Base-by-base conservation (phyloP, 208 protist genomes). In the Trypanosoma platydactyli region DNA sequence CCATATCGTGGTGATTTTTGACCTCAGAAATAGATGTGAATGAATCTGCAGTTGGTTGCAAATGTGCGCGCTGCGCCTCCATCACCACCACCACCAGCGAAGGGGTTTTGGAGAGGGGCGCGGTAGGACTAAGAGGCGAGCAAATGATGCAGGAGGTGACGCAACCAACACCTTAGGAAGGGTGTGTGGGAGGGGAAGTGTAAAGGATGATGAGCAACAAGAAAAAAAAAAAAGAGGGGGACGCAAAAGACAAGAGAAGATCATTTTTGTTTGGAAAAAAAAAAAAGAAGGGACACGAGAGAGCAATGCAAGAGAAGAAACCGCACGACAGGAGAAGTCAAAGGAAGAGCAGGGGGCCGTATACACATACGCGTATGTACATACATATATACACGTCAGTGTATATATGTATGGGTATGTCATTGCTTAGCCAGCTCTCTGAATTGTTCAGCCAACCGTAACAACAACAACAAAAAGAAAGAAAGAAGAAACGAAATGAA, bases 191-290 rank as follows among this genome's bases (percentile, higher is more conserved):
- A n/a, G n/a, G n/a, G n/a, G n/a, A n/a, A n/a, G n/a, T n/a, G n/a
- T n/a, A n/a, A n/a, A n/a, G n/a, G n/a, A n/a, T 48, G 27, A 35
- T 51, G 44, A 50, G 41, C 20, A 41, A 56, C 61, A 42, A 42
- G 66, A 54, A 18, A 57, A 65, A 44, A 5, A 59, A 48, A 27
- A 66, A 56, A 60, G 30, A 73, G 48, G 55, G 41, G 12, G 2
- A 64, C 25, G 9, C 13, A 22, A 16, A 1, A 62, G 49, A 57
- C 33, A 52, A 24, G 52, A 30, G 29, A 3, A 49, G 63, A 49
- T 41, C 13, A 16, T 11, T 13, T 22, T 16, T 18, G 20, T 40
- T 61, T 5, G 27, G 27, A 24, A 68, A 70, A 55, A 67, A 25
- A 66, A 64, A 33, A 29, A 15, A 48, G 11, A 67, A 15, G 58